Percentiles rank a stretch among this genome's conserved stretches.
phyloP scores from a whole-genome alignment of 2,329 filamentous ascomycete species.

The Colletotrichum siamense region DNA sequence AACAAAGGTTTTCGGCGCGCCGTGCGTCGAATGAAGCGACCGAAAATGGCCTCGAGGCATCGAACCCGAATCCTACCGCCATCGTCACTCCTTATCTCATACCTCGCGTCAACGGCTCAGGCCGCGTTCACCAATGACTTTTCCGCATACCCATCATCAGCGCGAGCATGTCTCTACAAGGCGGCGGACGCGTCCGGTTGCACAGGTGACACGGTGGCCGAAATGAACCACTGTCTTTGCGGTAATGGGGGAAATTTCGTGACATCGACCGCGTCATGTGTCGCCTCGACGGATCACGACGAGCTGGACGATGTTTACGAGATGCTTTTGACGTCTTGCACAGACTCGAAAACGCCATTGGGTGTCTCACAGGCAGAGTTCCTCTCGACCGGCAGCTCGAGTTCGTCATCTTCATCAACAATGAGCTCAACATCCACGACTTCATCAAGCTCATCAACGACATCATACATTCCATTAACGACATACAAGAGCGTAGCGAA shows the following conservation, averaged over 20 bases:
- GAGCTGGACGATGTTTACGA: constrained; percentile 49
- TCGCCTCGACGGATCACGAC: constrained; percentile 38
- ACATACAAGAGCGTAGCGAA: constrained; percentile 15
- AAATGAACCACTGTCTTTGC: constrained; percentile 16
- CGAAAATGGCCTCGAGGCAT: constrained; percentile 11
- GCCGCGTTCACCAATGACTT: constrained; percentile 13
- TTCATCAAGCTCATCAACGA: not conserved
- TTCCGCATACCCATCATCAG: not conserved
- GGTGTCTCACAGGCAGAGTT: constrained; percentile 48
- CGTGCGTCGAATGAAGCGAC: not conserved
- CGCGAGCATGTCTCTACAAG: constrained; percentile 6
- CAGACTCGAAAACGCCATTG: constrained; percentile 48
- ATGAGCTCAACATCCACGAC: not conserved
- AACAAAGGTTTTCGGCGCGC: not conserved
- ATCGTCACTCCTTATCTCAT: constrained; percentile 7
- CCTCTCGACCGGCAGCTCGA: constrained; percentile 25
- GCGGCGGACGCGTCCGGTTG: constrained; percentile 12
- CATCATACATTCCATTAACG: not conserved
- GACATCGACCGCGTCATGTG: constrained; percentile 49
- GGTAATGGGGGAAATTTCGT: constrained; percentile 48
- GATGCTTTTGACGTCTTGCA: constrained; percentile 49
- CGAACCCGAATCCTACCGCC: not conserved
- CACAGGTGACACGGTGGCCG: constrained; percentile 3
- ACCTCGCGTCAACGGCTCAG: not conserved
- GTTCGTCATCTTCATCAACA: not conserved